Evolutionary conservation across 2,329 filamentous ascomycete genomes (phyloP).

Genomic region (Amauroascus verrucosus): DNA sequence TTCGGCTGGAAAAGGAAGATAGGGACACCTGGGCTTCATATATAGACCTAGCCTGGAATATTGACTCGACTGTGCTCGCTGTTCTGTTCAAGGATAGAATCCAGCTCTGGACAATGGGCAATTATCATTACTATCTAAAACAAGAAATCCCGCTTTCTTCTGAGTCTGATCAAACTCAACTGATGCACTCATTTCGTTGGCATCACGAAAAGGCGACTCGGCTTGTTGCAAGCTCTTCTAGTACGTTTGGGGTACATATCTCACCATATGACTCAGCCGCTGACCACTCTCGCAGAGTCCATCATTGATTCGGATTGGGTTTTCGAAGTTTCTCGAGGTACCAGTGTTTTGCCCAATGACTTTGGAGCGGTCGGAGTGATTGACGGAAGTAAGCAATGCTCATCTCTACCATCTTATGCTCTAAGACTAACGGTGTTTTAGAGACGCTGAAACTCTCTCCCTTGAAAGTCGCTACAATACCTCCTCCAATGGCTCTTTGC

Average conservation of each 20-base stretch:
- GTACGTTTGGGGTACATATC: conserved; percentile 29
- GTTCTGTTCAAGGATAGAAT: conserved; percentile 62
- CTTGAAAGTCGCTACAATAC: conserved; percentile 70
- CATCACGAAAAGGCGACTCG: conserved; percentile 74
- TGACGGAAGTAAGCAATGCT: conserved; percentile 54
- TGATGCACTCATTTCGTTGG: conserved; percentile 47
- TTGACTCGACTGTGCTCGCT: conserved; percentile 81
- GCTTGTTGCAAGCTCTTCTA: conserved; percentile 46
- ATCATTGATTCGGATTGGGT: conserved; percentile 57
- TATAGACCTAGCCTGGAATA: conserved; percentile 73
- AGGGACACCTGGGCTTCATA: conserved; percentile 45
- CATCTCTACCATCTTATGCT: background rate
- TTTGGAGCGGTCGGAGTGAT: conserved; percentile 71
- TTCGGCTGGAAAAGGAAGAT: conserved; percentile 56
- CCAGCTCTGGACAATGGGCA: conserved; percentile 95
- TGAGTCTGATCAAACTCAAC: conserved; percentile 18
- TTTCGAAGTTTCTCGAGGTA: conserved; percentile 58
- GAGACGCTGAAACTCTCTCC: conserved; percentile 70
- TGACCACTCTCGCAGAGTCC: conserved; percentile 26
- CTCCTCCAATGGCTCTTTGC: conserved; percentile 83
- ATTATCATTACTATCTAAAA: conserved; percentile 97
- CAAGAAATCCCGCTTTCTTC: conserved; percentile 57
- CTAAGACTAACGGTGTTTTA: conserved; percentile 24
- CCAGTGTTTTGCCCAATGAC: conserved; percentile 61
- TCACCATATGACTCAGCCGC: background rate